Conservation (phyloP, 257 asterid species). For the Jacaranda copaia region DNA sequence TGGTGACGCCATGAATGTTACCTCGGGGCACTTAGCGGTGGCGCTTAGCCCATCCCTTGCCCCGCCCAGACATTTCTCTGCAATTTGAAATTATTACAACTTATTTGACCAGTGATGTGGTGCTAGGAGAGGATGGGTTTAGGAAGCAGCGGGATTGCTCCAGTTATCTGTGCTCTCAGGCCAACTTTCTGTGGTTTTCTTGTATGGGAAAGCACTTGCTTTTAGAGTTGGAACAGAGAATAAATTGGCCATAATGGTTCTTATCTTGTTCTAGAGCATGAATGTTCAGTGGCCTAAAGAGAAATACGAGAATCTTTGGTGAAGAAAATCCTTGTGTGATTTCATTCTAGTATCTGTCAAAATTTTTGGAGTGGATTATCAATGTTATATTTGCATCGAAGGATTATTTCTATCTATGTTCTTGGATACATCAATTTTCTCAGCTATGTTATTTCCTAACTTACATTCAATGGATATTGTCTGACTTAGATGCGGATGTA, state of each 20-base stretch:
- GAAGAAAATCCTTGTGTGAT: background rate
- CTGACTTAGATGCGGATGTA: background rate
- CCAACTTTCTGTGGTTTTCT: background rate
- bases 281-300: background rate
- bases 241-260: background rate
- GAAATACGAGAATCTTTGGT: background rate
- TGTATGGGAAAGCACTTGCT: background rate
- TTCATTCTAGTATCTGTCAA: background rate
- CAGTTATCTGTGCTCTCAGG: background rate
- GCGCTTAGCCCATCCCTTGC: slow-evolving; percentile 56
- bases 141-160: background rate
- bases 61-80: slow-evolving; percentile 46
- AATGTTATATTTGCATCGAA: too few relatives aligned
- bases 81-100: background rate
- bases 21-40: slow-evolving; percentile 52
- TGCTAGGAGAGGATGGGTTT: too few relatives aligned
- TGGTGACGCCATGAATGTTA: slow-evolving; percentile 45
- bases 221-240: background rate
- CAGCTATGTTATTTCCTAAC: background rate
- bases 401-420: background rate
- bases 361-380: background rate
- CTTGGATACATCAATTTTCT: background rate
- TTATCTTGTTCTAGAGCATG: background rate
- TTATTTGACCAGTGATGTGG: background rate
- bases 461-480: background rate